These are phyloP conservation scores for Schizophyllum amplum DNA, from an alignment of 1,284 basidiomycete genomes.

Conservation along the genomic window DNA sequence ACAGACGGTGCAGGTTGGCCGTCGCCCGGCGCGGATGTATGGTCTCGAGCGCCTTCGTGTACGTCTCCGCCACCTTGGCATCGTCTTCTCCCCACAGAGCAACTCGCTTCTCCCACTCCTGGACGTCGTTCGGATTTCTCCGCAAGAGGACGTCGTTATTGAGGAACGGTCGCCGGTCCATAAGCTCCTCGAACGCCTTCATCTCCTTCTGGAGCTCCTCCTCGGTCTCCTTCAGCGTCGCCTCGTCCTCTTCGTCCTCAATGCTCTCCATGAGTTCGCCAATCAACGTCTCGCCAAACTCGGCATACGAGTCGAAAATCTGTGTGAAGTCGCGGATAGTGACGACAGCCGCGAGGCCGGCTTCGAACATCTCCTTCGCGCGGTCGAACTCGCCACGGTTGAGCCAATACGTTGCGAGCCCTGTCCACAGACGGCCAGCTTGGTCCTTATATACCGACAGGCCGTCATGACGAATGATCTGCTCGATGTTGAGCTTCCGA, in stretches of 20 bases:
- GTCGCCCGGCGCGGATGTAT: constrained; percentile 89
- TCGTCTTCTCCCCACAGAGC: constrained; percentile 91
- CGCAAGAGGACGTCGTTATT: constrained; percentile 93
- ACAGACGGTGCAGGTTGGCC: constrained; percentile 85
- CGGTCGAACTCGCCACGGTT: constrained; percentile 93
- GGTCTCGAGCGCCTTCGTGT: constrained; percentile 83
- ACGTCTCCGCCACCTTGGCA: constrained; percentile 91
- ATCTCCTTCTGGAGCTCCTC: constrained; percentile 83
- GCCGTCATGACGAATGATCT: constrained; percentile 81
- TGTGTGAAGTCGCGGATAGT: constrained; percentile 98
- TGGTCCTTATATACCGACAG: constrained; percentile 91
- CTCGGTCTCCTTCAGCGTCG: constrained; percentile 73
- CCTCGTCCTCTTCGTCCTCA: constrained; percentile 72
- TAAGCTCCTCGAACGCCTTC: constrained; percentile 90
- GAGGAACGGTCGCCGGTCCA: constrained; percentile 93
- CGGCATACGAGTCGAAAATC: constrained; percentile 95
- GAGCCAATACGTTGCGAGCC: constrained; percentile 97
- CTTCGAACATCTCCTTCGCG: constrained; percentile 83
- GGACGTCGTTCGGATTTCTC: constrained; percentile 95
- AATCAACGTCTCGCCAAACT: constrained; percentile 90
- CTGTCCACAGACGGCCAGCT: constrained; percentile 93
- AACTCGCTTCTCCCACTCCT: constrained; percentile 99
- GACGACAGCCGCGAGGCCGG: constrained; percentile 77
- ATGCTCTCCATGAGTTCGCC: constrained; percentile 88
- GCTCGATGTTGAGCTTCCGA: constrained; percentile 81